Evolutionary conservation across 768 basidiomycete species (phyloP), one percentile per base, ranked within the genome.

Genomic region (Boletus bicolor): DNA sequence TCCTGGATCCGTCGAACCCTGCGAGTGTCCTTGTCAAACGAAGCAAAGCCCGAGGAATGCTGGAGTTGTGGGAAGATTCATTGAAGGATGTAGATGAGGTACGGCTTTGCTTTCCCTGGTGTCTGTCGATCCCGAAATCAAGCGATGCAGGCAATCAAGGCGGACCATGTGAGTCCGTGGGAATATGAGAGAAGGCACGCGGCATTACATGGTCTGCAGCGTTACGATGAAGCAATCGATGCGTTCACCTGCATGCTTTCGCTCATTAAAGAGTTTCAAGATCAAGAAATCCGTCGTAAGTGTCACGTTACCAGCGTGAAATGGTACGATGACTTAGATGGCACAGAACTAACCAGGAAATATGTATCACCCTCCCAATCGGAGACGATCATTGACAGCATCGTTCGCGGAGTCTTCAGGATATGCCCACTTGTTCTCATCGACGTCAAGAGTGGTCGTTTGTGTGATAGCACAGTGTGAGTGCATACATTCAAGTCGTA

Each of bases 41-140:
- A 30, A 30, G 28, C 28, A 30, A 30, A 7, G 5, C 28, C 28
- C 28, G 28, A 30, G 7, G 5, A 30, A 30, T 30, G 28, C 28
- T 30, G 28, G 28, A 26, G 14, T 60, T 19, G 30, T 57, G 53
- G 56, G 47, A 43, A 4, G 53, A 38, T 7, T 46, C 56, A 4
- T 32, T 56, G 42, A 39, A 17, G 5, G 54, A 57, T 15, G 54
- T 43, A 12, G 54, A 57, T 35, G 12, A 48, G n/a, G 56, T 57
- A 35, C 21, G 11, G 2, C 4, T 26, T 12, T 44, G 4, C n/a
- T 39, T 1, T 19, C 2, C 5, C 24, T 4, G 4, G 4, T 35
- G 2, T 24, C 24, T 3, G 6, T 24, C 7, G 17, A 3, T 11
- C 2, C 37, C 37, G 8, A 42, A 19, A 11, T 15, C 3, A 1